Evolutionary conservation across 495 filamentous ascomycete genomes (phyloP), one percentile per base, ranked within the genome.

Genomic region (Bacidia gigantensis): DNA sequence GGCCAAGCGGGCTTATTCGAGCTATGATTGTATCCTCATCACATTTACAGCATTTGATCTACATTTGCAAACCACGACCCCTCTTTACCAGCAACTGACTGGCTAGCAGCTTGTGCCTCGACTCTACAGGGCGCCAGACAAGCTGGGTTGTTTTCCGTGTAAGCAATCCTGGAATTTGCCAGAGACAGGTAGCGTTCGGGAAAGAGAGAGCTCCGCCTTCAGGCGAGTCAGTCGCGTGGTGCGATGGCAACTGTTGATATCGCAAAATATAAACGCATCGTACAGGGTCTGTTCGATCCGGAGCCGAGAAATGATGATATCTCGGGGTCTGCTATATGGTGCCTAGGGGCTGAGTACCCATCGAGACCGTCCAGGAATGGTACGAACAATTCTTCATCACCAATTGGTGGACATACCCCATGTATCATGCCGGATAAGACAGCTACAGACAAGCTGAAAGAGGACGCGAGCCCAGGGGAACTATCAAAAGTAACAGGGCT

Each of bases 271-370:
- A 88, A 87, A 65, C 81, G 86, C 52, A 78, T 98, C 52, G 80
- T 96, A 26, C 85, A 89, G 61, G 89, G 85, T 68, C 86, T 97
- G 57, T 99, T 90, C 87, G 93, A 97, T 57, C 88, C 90, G 0
- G 82, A 90, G 58, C 90, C 92, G 23, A 78, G 76, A 58, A 95
- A 96, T 64, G 86, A 94, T 60, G 72, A 84, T 49, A 64, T 67
- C 24, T 76, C 77, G 45, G 72, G 80, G 48, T 71, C 74, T 26
- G 74, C 82, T 2, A 86, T 95, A 58, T 99, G 92, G 93, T 90
- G 86, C 57, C 71, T 99, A 44, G 93, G 93, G 18, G 74, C 73
- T 59, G 71, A 81, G 56, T 97, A 44, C 20, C 29, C 29, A 7
- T 35, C 29, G 14, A 35, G 14, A 14, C 29, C 29, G 14, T 7